phyloP scores from a whole-genome alignment of 1,139 yeast species.

The Hansenula lynferdii region DNA sequence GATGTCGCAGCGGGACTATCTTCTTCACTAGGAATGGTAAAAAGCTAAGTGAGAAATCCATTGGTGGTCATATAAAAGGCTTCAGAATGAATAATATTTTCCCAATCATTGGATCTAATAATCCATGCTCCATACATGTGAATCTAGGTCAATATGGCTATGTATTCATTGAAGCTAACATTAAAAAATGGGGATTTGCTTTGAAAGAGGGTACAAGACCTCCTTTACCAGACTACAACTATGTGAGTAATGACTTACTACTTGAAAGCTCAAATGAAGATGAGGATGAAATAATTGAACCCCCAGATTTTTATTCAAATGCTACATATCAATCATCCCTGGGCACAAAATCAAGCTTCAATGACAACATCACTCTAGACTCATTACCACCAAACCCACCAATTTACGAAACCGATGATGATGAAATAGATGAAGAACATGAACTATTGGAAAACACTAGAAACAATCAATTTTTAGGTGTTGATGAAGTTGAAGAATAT shows the following conservation, averaged over 20 bases:
- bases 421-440: slow-evolving; percentile 18
- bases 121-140: slow-evolving; percentile 70
- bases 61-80: slow-evolving; percentile 77
- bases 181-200: slow-evolving; percentile 86
- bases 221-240: slow-evolving; percentile 69
- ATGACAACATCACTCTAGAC: slow-evolving; percentile 27
- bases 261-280: slow-evolving; percentile 32
- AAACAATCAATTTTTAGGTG: slow-evolving; percentile 20
- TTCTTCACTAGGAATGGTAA: slow-evolving; percentile 92
- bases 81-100: slow-evolving; percentile 75
- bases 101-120: slow-evolving; percentile 86
- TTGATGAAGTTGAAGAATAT: slow-evolving; percentile 2
- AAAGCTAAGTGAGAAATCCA: slow-evolving; percentile 60
- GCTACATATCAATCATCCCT: slow-evolving; percentile 22
- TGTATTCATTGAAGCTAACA: slow-evolving; percentile 91
- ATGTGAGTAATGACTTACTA: slow-evolving; percentile 36
- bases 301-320: slow-evolving; percentile 24
- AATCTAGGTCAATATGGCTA: slow-evolving; percentile 91
- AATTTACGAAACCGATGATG: slow-evolving; percentile 26
- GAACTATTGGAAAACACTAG: slow-evolving; percentile 14
- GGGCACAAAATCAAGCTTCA: slow-evolving; percentile 6
- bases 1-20: slow-evolving; percentile 72
- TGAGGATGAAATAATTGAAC: slow-evolving; percentile 24
- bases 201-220: slow-evolving; percentile 63
- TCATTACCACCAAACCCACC: slow-evolving; percentile 32